Evolutionary conservation across 805 yeast genomes (phyloP), one percentile per base, ranked within the genome.

Genomic region (Ogataea ramenticola): DNA sequence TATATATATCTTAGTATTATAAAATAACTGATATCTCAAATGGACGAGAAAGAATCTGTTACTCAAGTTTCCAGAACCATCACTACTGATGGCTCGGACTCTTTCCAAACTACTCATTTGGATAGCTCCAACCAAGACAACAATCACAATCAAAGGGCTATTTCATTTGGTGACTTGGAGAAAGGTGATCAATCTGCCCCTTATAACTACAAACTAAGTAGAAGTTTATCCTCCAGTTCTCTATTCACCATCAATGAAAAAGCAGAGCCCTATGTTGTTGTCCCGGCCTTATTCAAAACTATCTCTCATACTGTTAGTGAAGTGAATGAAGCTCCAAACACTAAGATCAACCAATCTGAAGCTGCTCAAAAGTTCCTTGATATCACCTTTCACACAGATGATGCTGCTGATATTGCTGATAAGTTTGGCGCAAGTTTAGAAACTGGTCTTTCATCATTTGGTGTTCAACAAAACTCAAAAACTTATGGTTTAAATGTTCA

Each of bases 401-500:
- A 36, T n/a, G 15, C 16, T 21, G 22, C 6, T 11, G 19, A 22
- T 4, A 24, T 36, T 36, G 39, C 24, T 6, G 7, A 10, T 9
- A 3, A 15, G 8, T 36, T 36, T 16, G 19, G 19, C 12, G 4
- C 19, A 19, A 9, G 6, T 15, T 36, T 36, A 24, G 20, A 11
- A 6, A 8, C 3, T 22, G 39, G 39, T n/a, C 22, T 36, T 22
- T n/a, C 29, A 15, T 6, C 4, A 5, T 6, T 4, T 24, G 20
- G 6, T 7, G 30, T 22, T 26, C 20, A 14, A n/a, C 19, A 36
- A 24, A 36, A 15, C 22, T 6, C 19, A 3, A 36, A 36, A 26
- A 22, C 8, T 9, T 62, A 49, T 48, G 76, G 75, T 10, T 43
- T 40, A 4, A 70, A 70, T 44, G 50, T 60, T 36, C 72, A 64